Evolutionary conservation across 2,329 filamentous ascomycete genomes (phyloP).

Genomic region (Fusarium cicatricum): DNA sequence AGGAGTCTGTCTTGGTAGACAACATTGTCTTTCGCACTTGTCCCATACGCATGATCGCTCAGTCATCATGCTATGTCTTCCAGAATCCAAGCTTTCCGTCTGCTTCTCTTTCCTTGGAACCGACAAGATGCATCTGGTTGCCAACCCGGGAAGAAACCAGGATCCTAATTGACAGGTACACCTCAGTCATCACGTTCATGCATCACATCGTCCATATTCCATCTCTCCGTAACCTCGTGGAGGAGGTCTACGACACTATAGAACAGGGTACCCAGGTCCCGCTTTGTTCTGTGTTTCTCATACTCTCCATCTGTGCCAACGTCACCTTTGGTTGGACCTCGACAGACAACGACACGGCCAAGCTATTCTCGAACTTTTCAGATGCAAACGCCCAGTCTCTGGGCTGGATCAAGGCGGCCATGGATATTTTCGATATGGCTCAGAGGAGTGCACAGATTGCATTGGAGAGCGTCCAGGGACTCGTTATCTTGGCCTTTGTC

Average conservation of each 20-base stretch:
- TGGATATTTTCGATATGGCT: constrained; percentile 48
- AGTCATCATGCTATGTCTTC: constrained; percentile 45
- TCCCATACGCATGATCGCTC: constrained; percentile 45
- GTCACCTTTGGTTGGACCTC: constrained; percentile 45
- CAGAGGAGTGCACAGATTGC: constrained; percentile 42
- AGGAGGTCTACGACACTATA: constrained; percentile 44
- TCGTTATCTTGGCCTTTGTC: constrained; percentile 49
- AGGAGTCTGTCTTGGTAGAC: constrained; percentile 45
- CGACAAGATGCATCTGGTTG: constrained; percentile 47
- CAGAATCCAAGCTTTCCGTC: constrained; percentile 38
- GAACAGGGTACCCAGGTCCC: constrained; percentile 35
- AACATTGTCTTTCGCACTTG: constrained; percentile 46
- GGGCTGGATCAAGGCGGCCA: constrained; percentile 47
- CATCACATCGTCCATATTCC: constrained; percentile 46
- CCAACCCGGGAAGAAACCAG: constrained; percentile 45
- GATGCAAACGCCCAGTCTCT: constrained; percentile 43
- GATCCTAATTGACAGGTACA: constrained; percentile 44
- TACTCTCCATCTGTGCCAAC: constrained; percentile 44
- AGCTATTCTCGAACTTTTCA: constrained; percentile 38
- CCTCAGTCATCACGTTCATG: constrained; percentile 43
- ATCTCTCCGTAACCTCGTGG: constrained; percentile 39
- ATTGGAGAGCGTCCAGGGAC: constrained; percentile 50
- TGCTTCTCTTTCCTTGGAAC: constrained; percentile 37
- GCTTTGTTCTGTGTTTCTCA: constrained; percentile 40
- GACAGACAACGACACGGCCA: constrained; percentile 38